Base-by-base conservation (phyloP, 768 basidiomycete genomes). In the Gyrodon lividus region DNA sequence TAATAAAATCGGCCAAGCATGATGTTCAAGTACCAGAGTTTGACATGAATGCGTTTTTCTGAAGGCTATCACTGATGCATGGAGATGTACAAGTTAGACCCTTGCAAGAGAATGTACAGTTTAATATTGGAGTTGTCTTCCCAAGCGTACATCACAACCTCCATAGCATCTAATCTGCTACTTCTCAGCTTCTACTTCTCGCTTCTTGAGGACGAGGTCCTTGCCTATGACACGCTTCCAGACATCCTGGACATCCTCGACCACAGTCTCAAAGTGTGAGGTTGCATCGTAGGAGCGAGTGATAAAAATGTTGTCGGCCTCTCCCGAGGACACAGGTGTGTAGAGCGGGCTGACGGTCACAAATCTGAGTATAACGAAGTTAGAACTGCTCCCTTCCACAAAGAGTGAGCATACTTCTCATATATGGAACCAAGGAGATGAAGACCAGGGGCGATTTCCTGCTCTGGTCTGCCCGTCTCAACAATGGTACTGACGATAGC, bases 401-500 rank as follows among this genome's bases (percentile, higher is more conserved):
- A 43, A 38, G 13, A 14, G 35, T 45, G 33, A 48, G 38, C 84
- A 66, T 60, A 95, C 96, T 98, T 98, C 66, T 98, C 95, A 62
- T 90, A 79, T 59, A 98, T 92, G 23, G 87, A 80, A 3, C 97
- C 97, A 34, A 99, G 82, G 30, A 99, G 85, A 61, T 87, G 82
- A 47, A 98, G 82, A 59, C 92, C 97, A 45, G 96, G 92, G n/a
- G 74, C 71, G 59, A 99, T 92, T 74, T 99, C 97, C 37, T 81
- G 76, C 70, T 98, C 95, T 19, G 97, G 97, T 52, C 80, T 83
- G 68, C 84, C 79, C 3, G 97, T 98, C 75, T 99, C 97, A 51
- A 98, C 95, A 62, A 99, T 89, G 20, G 96, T 98, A 62, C 94
- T 97, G 59, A 99, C 97, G 60, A 99, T 99, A 40, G 95, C 97